Evolutionary conservation across 1,284 basidiomycete genomes (phyloP).

Genomic region (Moniliophthora roreri): DNA sequence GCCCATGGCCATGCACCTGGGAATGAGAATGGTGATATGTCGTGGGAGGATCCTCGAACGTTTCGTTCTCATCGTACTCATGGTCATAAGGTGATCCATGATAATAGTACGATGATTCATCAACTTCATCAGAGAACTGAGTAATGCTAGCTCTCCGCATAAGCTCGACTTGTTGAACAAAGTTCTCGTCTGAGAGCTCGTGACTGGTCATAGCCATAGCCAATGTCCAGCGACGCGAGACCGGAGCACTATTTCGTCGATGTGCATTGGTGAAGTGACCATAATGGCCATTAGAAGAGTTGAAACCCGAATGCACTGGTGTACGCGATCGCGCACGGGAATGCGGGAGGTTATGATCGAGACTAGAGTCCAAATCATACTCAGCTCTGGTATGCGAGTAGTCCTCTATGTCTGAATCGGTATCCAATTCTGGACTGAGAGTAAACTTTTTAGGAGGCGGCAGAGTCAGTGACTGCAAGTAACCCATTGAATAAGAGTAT

Average conservation of each 20-base stretch:
- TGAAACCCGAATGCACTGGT: not conserved
- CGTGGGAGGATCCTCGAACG: not conserved
- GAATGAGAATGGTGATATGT: not conserved
- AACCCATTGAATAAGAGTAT: not conserved
- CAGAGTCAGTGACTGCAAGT: not conserved
- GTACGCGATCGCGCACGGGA: not conserved
- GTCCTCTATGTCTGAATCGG: slow-evolving; percentile 3
- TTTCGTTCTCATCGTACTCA: slow-evolving; percentile 18
- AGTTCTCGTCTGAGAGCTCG: slow-evolving; percentile 43
- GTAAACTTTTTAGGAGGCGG: slow-evolving; percentile 3
- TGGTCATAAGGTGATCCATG: no score
- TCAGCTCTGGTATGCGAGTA: slow-evolving; percentile 5
- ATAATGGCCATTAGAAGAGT: not conserved
- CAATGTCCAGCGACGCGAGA: slow-evolving; percentile 36
- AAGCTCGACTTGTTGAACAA: slow-evolving; percentile 44
- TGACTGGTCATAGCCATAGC: slow-evolving; percentile 49
- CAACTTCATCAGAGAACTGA: slow-evolving; percentile 20
- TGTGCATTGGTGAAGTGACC: not conserved
- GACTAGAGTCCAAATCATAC: slow-evolving; percentile 4
- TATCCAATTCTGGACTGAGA: slow-evolving; percentile 3
- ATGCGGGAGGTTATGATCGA: not conserved
- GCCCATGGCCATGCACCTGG: not conserved
- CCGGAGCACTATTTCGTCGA: slow-evolving; percentile 2
- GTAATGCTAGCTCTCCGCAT: slow-evolving; percentile 27
- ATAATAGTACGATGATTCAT: slow-evolving; percentile 10